phyloP scores from a whole-genome alignment of 345 rosid species.

The Rhizophora mangle region DNA sequence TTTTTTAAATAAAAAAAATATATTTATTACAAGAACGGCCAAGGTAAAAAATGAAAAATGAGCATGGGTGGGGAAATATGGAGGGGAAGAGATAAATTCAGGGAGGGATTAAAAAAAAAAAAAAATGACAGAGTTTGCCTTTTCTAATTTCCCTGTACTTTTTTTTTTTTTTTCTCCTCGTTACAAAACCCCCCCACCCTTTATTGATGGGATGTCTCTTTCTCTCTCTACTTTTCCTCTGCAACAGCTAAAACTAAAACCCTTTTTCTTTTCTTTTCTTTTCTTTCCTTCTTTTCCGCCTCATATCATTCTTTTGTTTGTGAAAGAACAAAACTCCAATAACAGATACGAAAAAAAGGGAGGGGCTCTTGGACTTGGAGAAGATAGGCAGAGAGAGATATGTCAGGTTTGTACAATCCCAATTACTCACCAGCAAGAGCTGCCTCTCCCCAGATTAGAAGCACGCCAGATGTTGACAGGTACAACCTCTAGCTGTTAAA shows the following conservation, averaged over 20 bases:
- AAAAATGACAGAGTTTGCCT: too few species aligned
- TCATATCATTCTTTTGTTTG: conserved; percentile 20
- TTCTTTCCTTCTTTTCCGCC: conserved; percentile 7
- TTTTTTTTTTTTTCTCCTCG: not conserved
- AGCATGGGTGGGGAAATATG: too few species aligned
- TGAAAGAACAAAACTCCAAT: not conserved
- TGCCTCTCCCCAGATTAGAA: conserved; percentile 97
- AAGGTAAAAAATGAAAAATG: too few species aligned
- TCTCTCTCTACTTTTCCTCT: conserved; percentile 30
- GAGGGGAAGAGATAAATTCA: too few species aligned
- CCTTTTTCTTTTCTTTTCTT: conserved; percentile 16
- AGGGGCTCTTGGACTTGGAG: conserved; percentile 8
- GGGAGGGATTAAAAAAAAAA: too few species aligned
- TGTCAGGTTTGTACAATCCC: conserved; percentile 96
- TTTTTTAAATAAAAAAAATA: too few species aligned
- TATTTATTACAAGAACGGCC: too few species aligned
- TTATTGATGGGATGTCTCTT: conserved; percentile 39
- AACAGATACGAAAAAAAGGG: not conserved
- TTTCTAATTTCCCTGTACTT: not conserved
- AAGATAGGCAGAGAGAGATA: conserved; percentile 29
- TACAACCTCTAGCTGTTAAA: conserved; percentile 8
- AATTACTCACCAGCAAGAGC: conserved; percentile 94
- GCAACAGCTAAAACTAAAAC: conserved; percentile 43
- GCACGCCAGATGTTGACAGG: conserved; percentile 87
- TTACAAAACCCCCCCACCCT: conserved; percentile 20